Evolutionary conservation across 2,329 filamentous ascomycete species (phyloP).

Genomic region (Cordyceps tenuipes): DNA sequence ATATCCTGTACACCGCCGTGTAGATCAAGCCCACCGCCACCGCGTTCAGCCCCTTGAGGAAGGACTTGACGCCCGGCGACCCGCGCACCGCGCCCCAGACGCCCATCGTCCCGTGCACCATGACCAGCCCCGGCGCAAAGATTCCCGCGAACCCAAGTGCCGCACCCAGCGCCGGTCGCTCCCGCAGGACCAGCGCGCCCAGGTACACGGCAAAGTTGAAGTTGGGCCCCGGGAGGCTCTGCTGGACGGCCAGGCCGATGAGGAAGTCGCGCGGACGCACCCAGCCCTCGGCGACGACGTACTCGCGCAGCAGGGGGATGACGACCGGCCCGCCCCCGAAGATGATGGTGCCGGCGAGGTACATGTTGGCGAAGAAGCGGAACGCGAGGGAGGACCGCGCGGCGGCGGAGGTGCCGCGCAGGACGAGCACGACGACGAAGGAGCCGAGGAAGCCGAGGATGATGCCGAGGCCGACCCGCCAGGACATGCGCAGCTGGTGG

Average conservation of each 20-base stretch:
- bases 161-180: slow-evolving; percentile 36
- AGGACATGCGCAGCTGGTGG: slow-evolving; percentile 32
- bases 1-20: slow-evolving; percentile 55
- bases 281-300: slow-evolving; percentile 61
- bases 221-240: slow-evolving; percentile 52
- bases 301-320: slow-evolving; percentile 53
- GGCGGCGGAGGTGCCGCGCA: slow-evolving; percentile 31
- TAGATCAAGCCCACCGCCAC: slow-evolving; percentile 54
- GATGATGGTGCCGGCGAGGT: slow-evolving; percentile 62
- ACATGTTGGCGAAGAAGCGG: slow-evolving; percentile 63
- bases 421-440: slow-evolving; percentile 49
- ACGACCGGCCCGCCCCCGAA: slow-evolving; percentile 59
- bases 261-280: slow-evolving; percentile 63
- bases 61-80: slow-evolving; percentile 37
- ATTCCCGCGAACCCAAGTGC: slow-evolving; percentile 45
- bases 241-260: slow-evolving; percentile 62
- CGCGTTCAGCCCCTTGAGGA: slow-evolving; percentile 49
- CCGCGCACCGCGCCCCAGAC: slow-evolving; percentile 45
- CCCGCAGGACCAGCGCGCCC: slow-evolving; percentile 38
- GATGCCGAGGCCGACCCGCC: slow-evolving; percentile 34
- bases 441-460: slow-evolving; percentile 42
- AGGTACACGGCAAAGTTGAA: slow-evolving; percentile 50
- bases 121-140: slow-evolving; percentile 40
- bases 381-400: slow-evolving; percentile 37
- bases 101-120: slow-evolving; percentile 43